Evolutionary conservation across 108 stramenopile genomes (phyloP).

Genomic region (Nitzschia sp.): DNA sequence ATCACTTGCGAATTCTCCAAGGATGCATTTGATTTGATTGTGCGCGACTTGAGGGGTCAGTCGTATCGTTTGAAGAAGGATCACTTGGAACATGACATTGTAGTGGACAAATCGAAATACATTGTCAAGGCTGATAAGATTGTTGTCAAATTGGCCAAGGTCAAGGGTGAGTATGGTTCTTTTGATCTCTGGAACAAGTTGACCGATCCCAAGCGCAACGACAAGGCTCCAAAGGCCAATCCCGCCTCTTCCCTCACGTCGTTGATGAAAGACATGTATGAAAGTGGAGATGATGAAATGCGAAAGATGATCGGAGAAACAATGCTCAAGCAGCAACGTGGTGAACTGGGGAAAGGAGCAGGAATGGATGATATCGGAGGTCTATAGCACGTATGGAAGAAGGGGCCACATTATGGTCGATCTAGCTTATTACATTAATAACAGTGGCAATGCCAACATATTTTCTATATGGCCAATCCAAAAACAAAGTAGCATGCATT

Average conservation of each 20-base stretch:
- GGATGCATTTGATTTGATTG: conserved; percentile 74
- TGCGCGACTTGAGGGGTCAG: conserved; percentile 74
- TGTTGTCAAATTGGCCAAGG: conserved; percentile 86
- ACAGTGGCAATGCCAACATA: too few species aligned
- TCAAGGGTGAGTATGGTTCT: conserved; percentile 79
- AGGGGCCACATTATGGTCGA: too few species aligned
- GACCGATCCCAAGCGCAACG: conserved; percentile 72
- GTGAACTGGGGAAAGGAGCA: conserved; percentile 55
- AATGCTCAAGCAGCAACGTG: conserved; percentile 87
- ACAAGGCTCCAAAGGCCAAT: conserved; percentile 47
- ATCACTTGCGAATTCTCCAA: conserved; percentile 62
- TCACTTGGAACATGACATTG: conserved; percentile 92
- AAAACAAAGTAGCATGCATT: too few species aligned
- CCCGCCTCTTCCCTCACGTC: conserved; percentile 86
- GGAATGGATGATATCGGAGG: conserved; percentile 3
- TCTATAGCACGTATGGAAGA: too few species aligned
- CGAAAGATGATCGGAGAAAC: conserved; percentile 94
- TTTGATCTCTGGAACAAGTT: conserved; percentile 87
- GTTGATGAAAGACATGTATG: conserved; percentile 98
- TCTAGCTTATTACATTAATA: too few species aligned
- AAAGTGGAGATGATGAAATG: conserved; percentile 94
- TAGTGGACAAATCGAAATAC: conserved; percentile 69
- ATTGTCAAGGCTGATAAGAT: conserved; percentile 90
- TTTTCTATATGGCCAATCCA: too few species aligned
- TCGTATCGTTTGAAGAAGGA: conserved; percentile 89